Evolutionary conservation across 2,329 filamentous ascomycete genomes (phyloP).

Genomic region (Nemania sp.): DNA sequence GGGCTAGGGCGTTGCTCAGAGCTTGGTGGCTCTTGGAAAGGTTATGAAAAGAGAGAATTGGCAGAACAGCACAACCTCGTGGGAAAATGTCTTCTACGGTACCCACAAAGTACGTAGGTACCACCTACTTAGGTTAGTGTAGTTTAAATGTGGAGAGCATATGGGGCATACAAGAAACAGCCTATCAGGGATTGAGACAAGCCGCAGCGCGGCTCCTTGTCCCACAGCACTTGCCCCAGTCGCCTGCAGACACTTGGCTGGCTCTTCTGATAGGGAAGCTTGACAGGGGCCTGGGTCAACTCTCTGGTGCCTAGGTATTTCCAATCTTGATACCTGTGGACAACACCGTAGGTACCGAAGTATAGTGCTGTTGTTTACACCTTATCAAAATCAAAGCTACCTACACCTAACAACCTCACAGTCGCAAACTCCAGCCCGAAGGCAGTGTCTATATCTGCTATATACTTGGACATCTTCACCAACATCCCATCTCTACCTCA

Average conservation of each 20-base stretch:
- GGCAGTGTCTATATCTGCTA: neutral
- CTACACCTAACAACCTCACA: neutral
- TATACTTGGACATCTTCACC: neutral
- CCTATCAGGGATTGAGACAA: conserved; percentile 10
- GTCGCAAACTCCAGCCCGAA: neutral
- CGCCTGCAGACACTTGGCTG: neutral
- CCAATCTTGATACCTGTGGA: too few species aligned
- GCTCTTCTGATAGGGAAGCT: conserved; percentile 8
- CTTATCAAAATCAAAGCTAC: too few species aligned
- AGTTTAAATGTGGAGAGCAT: neutral
- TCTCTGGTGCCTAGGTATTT: neutral
- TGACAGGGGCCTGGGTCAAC: conserved; percentile 21
- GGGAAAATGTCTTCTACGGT: conserved; percentile 3
- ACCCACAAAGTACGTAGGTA: too few species aligned
- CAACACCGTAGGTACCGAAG: too few species aligned
- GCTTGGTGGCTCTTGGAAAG: neutral
- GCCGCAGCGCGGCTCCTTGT: conserved; percentile 5
- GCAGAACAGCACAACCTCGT: neutral
- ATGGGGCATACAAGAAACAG: neutral
- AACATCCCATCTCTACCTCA: neutral
- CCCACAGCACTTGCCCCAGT: too few species aligned
- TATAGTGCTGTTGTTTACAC: too few species aligned
- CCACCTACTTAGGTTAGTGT: too few species aligned
- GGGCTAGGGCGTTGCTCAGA: neutral
- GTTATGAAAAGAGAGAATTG: neutral